Percentiles rank a stretch among this genome's conserved stretches.
These are phyloP conservation scores for Eucommia ulmoides DNA, from an alignment of 257 asterid species.

Conservation along the genomic window DNA sequence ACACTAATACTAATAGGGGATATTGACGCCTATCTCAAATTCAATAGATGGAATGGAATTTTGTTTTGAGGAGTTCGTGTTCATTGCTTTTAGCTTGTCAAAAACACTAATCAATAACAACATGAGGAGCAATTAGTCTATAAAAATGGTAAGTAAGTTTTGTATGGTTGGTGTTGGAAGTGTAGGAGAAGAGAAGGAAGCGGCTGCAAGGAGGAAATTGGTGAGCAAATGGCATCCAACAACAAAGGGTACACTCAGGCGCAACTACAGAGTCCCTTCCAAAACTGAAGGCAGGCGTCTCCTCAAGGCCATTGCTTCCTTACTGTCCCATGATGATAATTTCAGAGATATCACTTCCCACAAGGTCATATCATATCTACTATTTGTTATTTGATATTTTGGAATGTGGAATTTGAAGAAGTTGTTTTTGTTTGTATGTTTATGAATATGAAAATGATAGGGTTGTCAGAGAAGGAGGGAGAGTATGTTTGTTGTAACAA, in stretches of 20 bases:
- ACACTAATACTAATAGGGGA: not conserved
- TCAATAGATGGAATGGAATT: no score
- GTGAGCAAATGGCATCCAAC: constrained; percentile 98
- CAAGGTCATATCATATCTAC: constrained; percentile 37
- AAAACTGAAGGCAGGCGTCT: constrained; percentile 76
- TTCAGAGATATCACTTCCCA: constrained; percentile 94
- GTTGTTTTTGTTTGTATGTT: not conserved
- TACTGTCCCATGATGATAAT: constrained; percentile 84
- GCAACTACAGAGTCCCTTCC: constrained; percentile 77
- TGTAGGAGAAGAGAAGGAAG: constrained; percentile 94
- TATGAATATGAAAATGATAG: constrained; percentile 12
- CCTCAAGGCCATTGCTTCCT: constrained; percentile 66
- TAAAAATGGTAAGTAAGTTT: no score
- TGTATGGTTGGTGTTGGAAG: no score
- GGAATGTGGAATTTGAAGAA: not conserved
- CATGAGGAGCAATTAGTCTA: no score
- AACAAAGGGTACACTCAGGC: constrained; percentile 84
- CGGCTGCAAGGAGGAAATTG: constrained; percentile 63
- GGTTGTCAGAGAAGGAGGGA: constrained; percentile 96
- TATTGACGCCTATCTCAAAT: not conserved
- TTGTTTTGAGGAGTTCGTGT: not conserved
- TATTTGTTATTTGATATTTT: not conserved
- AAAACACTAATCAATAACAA: no score
- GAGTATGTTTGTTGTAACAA: constrained; percentile 86
- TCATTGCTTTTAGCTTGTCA: no score